A percentile compares a stretch with the other conserved stretches of the same genome.
phyloP scores from a whole-genome alignment of 2,329 filamentous ascomycete genomes.

The Harringtonia lauricola region DNA sequence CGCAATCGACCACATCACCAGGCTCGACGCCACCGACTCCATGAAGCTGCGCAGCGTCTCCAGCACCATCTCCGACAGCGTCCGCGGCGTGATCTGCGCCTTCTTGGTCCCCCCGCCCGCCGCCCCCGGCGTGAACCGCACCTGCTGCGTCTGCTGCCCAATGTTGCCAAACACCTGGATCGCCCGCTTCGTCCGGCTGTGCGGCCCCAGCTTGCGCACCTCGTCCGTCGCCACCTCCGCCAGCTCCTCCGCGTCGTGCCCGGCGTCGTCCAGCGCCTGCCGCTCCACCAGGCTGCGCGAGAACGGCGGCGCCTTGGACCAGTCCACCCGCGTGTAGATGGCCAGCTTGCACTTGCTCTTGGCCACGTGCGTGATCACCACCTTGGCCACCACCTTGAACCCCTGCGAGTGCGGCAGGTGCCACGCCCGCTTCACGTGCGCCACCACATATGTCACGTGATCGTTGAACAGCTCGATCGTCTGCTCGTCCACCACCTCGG shows the following conservation, averaged over 20 bases:
- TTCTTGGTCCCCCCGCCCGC: conserved; percentile 27
- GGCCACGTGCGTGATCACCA: conserved; percentile 85
- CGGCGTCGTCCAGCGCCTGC: conserved; percentile 65
- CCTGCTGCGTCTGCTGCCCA: conserved; percentile 54
- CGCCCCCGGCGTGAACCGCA: conserved; percentile 44
- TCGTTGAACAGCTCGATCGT: conserved; percentile 75
- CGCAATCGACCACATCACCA: conserved; percentile 69
- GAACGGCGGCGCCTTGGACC: conserved; percentile 57
- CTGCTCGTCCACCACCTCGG: conserved; percentile 69
- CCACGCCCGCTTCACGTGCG: conserved; percentile 57
- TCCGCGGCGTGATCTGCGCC: conserved; percentile 49
- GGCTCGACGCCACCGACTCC: conserved; percentile 62
- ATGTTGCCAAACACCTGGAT: conserved; percentile 71
- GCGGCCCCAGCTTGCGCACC: conserved; percentile 60
- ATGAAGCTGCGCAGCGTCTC: conserved; percentile 63
- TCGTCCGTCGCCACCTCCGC: conserved; percentile 69
- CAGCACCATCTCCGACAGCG: conserved; percentile 57
- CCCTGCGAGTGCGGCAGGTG: conserved; percentile 71
- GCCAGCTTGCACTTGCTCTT: conserved; percentile 90
- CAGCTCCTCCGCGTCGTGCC: conserved; percentile 61
- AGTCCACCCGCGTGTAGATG: conserved; percentile 79
- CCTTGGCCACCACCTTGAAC: conserved; percentile 77
- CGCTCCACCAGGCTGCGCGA: conserved; percentile 52
- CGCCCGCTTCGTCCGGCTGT: conserved; percentile 65
- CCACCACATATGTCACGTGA: conserved; percentile 57